Evolutionary conservation across 108 stramenopile species (phyloP).

Genomic region (Nitzschia sp.): DNA sequence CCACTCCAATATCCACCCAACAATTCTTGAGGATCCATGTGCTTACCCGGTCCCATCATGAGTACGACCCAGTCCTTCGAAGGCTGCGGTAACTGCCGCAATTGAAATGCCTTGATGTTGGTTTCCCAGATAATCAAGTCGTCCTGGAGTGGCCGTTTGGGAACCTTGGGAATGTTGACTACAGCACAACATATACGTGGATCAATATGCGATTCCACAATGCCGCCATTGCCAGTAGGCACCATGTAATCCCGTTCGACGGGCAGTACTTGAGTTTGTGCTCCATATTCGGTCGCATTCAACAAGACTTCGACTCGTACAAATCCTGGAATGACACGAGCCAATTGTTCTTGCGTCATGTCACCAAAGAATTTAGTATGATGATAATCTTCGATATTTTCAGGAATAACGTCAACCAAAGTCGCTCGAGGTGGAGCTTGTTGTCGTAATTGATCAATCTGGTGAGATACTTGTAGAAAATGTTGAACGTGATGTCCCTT

Average conservation of each 20-base stretch:
- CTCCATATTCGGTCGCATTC: slow-evolving; percentile 23
- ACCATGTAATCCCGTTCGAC: slow-evolving; percentile 36
- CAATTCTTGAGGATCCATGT: slow-evolving; percentile 26
- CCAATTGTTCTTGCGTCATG: slow-evolving; percentile 55
- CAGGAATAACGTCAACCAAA: slow-evolving; percentile 10
- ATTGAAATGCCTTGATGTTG: slow-evolving; percentile 57
- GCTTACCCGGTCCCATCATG: slow-evolving; percentile 49
- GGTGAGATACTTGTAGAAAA: slow-evolving; percentile 57
- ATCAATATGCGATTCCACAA: slow-evolving; percentile 47
- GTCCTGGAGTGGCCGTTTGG: slow-evolving; percentile 48
- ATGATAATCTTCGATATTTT: slow-evolving; percentile 32
- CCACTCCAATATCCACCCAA: slow-evolving; percentile 78
- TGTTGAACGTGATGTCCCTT: slow-evolving; percentile 71
- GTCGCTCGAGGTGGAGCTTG: slow-evolving; percentile 36
- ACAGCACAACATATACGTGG: slow-evolving; percentile 65
- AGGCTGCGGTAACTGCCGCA: slow-evolving; percentile 52
- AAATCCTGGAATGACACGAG: slow-evolving; percentile 71
- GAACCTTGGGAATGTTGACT: slow-evolving; percentile 25
- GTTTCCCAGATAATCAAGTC: slow-evolving; percentile 80
- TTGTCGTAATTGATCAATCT: slow-evolving; percentile 48
- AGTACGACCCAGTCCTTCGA: slow-evolving; percentile 54
- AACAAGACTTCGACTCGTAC: slow-evolving; percentile 66
- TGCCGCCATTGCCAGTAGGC: slow-evolving; percentile 18
- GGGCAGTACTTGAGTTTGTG: slow-evolving; percentile 42
- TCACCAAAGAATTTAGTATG: slow-evolving; percentile 43